phyloP scores from a whole-genome alignment of 352 stramenopile species.

The Poterioochromonas sp. region DNA sequence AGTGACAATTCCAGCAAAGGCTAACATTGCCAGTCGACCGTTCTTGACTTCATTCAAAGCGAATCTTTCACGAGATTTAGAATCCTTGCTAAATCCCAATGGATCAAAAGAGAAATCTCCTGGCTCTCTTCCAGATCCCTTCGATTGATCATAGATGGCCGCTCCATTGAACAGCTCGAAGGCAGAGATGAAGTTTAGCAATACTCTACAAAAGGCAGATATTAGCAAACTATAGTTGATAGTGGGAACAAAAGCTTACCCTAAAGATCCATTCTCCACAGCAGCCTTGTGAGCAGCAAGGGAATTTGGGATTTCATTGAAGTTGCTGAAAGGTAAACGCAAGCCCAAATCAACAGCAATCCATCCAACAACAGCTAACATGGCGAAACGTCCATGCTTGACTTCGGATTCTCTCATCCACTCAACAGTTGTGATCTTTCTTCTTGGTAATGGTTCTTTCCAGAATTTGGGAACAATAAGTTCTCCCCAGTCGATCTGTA shows the following conservation, averaged over 20 bases:
- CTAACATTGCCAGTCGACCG: conserved; percentile 48
- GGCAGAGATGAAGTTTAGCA: conserved; percentile 36
- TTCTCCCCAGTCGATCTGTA: background rate
- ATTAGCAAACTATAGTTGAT: conserved; percentile 31
- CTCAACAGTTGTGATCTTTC: conserved; percentile 4
- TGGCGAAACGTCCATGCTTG: conserved; percentile 45
- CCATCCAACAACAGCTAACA: conserved; percentile 46
- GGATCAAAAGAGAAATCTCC: conserved; percentile 42
- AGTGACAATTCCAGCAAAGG: conserved; percentile 37
- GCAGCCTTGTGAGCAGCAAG: background rate
- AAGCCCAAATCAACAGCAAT: conserved; percentile 39
- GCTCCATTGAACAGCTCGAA: background rate
- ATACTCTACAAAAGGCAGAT: conserved; percentile 39
- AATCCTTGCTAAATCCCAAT: conserved; percentile 24
- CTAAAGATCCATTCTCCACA: background rate
- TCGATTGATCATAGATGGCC: background rate
- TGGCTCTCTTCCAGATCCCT: background rate
- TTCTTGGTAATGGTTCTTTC: background rate
- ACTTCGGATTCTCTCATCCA: conserved; percentile 45
- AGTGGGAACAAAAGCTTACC: background rate
- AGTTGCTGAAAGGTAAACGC: conserved; percentile 35
- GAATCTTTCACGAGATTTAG: conserved; percentile 43
- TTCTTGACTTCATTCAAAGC: conserved; percentile 49
- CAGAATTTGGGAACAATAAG: background rate
- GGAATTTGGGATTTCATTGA: background rate